Base-by-base conservation (phyloP, 495 filamentous ascomycete species). In the Friedmanniomyces simplex region DNA sequence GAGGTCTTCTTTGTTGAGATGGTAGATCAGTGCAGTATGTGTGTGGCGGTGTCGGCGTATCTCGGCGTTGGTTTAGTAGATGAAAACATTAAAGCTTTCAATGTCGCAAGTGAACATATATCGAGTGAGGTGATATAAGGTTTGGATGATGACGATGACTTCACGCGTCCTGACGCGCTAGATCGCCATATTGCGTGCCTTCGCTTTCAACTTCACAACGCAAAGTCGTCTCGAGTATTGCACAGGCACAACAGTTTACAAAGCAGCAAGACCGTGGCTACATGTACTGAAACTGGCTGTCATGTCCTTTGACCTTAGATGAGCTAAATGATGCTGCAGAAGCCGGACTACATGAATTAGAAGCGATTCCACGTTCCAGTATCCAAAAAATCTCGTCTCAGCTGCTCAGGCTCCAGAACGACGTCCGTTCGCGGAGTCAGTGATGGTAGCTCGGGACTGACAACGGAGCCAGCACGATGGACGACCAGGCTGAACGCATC, bases 401-500 rank as follows among this genome's bases (percentile, higher is more conserved):
- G n/a, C n/a, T n/a, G n/a, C n/a, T n/a, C n/a, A n/a, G n/a, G n/a
- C n/a, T n/a, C n/a, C n/a, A n/a, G n/a, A n/a, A n/a, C n/a, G n/a
- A n/a, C n/a, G n/a, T n/a, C n/a, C n/a, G n/a, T n/a, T n/a, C n/a
- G n/a, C n/a, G 28, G 10, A 32, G 28, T 10, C 3, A 10, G 28
- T 32, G 28, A 32, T 10, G 10, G 28, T 32, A 32, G 28, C 28
- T 32, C 3, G 28, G 28, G 28, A 32, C 10, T 32, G 39, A 43
- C 13, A 20, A 16, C 14, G 39, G 46, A 11, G 8, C 6, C 46
- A 8, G 24, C 46, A 25, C 24, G 7, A 26, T 26, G 24, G 25
- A 49, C 46, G 46, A 49, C 22, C 22, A 55, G 34, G 57, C 47
- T 25, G 57, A 64, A 14, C 52, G 63, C 46, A 53, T 65, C 5